Percentiles rank a stretch among this genome's conserved stretches.
phyloP scores from a whole-genome alignment of 345 rosid species.

The Arabidopsis suecica region DNA sequence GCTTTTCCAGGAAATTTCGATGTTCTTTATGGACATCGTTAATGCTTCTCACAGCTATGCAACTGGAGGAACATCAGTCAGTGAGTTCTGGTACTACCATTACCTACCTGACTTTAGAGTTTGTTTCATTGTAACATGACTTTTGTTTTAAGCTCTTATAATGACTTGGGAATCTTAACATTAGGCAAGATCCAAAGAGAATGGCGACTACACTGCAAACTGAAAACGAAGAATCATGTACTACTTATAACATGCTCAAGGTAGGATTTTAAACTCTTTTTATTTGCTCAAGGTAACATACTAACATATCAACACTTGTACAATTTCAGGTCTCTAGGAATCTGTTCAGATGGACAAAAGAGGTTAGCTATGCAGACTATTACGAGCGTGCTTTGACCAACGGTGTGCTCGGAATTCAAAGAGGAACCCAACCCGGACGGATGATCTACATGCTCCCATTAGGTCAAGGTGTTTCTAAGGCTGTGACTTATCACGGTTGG shows the following conservation, averaged over 20 bases:
- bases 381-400: conserved; percentile 91
- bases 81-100: conserved; percentile 80
- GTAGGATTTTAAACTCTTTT: conserved; percentile 38
- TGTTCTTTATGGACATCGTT: conserved; percentile 81
- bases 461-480: conserved; percentile 77
- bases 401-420: conserved; percentile 88
- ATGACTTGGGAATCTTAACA: conserved; percentile 33
- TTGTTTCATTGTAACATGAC: not conserved
- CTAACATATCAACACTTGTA: not conserved
- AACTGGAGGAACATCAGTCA: conserved; percentile 86
- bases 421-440: conserved; percentile 86
- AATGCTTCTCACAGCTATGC: conserved; percentile 91
- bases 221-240: conserved; percentile 92
- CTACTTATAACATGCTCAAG: conserved; percentile 97
- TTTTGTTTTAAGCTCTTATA: conserved; percentile 7
- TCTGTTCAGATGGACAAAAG: conserved; percentile 93
- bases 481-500: conserved; percentile 79
- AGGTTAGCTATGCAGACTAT: conserved; percentile 84
- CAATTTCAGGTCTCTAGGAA: conserved; percentile 79
- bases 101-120: conserved; percentile 18
- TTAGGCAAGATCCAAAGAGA: conserved; percentile 84
- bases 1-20: conserved; percentile 64
- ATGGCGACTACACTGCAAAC: conserved; percentile 61
- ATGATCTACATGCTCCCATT: conserved; percentile 99
- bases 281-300: conserved; percentile 13